phyloP scores from a whole-genome alignment of 345 rosid species.

The Euclidium syriacum region DNA sequence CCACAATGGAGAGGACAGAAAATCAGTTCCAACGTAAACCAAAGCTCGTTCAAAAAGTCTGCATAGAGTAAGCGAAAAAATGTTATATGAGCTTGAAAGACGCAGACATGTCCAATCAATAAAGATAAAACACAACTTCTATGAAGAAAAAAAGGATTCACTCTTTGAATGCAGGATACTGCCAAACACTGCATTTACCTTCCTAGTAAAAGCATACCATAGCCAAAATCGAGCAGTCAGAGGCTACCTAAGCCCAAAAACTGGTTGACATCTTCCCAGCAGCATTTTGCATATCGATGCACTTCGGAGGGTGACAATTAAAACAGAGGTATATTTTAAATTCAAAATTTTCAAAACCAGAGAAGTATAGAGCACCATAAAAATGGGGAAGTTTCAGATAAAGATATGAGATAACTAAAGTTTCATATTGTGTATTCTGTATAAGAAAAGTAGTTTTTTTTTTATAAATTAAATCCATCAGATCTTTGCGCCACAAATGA shows the following conservation, averaged over 20 bases:
- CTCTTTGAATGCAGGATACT: slow-evolving; percentile 51
- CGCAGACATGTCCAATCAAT: slow-evolving; percentile 32
- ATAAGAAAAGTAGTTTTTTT: slow-evolving; percentile 36
- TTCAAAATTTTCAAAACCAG: slow-evolving; percentile 22
- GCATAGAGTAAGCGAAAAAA: slow-evolving; percentile 28
- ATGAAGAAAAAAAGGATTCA: slow-evolving; percentile 73
- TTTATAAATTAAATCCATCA: slow-evolving; percentile 53
- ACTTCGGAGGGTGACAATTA: slow-evolving; percentile 59
- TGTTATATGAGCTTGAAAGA: slow-evolving; percentile 25
- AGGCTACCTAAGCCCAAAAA: slow-evolving; percentile 91
- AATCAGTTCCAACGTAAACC: slow-evolving; percentile 88
- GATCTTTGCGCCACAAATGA: slow-evolving; percentile 58
- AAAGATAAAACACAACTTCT: slow-evolving; percentile 34
- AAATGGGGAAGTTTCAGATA: slow-evolving; percentile 26
- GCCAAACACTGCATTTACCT: slow-evolving; percentile 94
- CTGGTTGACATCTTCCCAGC: slow-evolving; percentile 90
- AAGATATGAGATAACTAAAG: slow-evolving; percentile 30
- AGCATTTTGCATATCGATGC: slow-evolving; percentile 86
- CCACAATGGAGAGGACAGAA: slow-evolving; percentile 77
- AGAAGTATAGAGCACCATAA: slow-evolving; percentile 23
- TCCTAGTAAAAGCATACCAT: slow-evolving; percentile 77
- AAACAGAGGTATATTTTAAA: slow-evolving; percentile 39
- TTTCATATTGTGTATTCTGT: slow-evolving; percentile 37
- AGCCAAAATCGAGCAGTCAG: slow-evolving; percentile 78
- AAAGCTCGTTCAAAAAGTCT: slow-evolving; percentile 93